Evolutionary conservation across 2,329 filamentous ascomycete genomes (phyloP).

Genomic region (Fusarium equiseti): DNA sequence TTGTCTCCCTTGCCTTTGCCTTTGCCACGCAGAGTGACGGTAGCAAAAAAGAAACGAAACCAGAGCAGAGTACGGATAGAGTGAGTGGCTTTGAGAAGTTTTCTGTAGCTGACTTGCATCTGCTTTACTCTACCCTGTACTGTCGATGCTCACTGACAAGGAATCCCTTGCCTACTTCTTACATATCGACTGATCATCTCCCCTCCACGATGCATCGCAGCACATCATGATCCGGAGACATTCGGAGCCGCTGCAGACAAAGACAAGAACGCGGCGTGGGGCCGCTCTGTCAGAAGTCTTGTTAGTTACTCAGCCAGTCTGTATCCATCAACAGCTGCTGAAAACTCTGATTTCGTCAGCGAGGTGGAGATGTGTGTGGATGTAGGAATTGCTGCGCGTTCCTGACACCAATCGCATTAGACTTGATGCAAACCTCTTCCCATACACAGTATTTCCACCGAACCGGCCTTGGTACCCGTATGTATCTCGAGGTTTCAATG

Average conservation of each 20-base stretch:
- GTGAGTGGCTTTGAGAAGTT: neutral
- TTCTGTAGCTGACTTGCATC: neutral
- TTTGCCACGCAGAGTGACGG: neutral
- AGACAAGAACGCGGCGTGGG: constrained; percentile 39
- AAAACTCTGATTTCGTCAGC: constrained; percentile 37
- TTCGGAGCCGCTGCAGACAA: constrained; percentile 37
- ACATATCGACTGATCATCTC: constrained; percentile 32
- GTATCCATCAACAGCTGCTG: neutral
- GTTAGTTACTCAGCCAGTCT: neutral
- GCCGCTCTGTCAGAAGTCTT: constrained; percentile 29
- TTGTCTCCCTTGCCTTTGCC: neutral
- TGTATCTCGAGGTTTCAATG: neutral
- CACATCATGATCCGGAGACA: constrained; percentile 39
- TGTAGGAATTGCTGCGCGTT: constrained; percentile 21
- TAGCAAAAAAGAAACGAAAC: neutral
- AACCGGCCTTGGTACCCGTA: neutral
- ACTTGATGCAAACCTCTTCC: neutral
- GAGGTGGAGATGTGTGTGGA: constrained; percentile 33
- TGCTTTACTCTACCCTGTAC: neutral
- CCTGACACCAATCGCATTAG: neutral
- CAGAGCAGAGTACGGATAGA: neutral
- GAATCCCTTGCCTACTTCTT: constrained; percentile 7
- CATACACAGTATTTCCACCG: neutral
- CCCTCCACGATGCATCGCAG: constrained; percentile 37
- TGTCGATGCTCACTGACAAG: constrained; percentile 5